phyloP scores from a whole-genome alignment of 192 early-diverging fungal genomes.

The Coemansia sp. region DNA sequence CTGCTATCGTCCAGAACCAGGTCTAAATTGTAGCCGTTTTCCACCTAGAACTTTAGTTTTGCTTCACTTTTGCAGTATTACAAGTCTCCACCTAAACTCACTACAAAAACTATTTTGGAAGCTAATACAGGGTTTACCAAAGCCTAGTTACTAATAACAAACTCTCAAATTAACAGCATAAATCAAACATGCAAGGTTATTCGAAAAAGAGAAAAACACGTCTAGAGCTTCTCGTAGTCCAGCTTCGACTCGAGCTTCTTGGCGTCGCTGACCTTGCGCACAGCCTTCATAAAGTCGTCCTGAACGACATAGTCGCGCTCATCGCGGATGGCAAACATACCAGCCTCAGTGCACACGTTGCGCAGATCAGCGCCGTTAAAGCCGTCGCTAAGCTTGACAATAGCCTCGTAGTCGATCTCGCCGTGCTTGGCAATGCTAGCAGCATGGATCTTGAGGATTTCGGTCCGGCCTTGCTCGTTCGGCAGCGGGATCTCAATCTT shows the following conservation, averaged over 20 bases:
- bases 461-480: conserved; percentile 95
- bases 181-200: neutral
- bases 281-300: conserved; percentile 99
- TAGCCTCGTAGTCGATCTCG: conserved; percentile 97
- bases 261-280: conserved; percentile 94
- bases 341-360: conserved; percentile 99
- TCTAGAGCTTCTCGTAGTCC: conserved; percentile 82
- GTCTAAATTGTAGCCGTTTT: conserved; percentile 9
- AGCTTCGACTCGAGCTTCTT: conserved; percentile 94
- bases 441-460: conserved; percentile 98
- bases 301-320: conserved; percentile 97
- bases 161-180: too few species aligned
- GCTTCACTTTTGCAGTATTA: neutral
- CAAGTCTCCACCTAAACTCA: too few species aligned
- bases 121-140: too few species aligned
- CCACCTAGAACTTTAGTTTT: neutral
- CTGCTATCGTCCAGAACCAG: conserved; percentile 52
- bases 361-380: conserved; percentile 99
- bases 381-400: conserved; percentile 96
- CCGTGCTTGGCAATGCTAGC: conserved; percentile 91
- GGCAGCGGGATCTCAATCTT: conserved; percentile 99
- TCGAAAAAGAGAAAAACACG: neutral
- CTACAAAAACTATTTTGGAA: too few species aligned
- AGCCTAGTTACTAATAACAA: too few species aligned
- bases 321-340: conserved; percentile 99